These are phyloP conservation scores for Spergularia azorica DNA, from an alignment of 179 eudicot species.

Conservation along the genomic window DNA sequence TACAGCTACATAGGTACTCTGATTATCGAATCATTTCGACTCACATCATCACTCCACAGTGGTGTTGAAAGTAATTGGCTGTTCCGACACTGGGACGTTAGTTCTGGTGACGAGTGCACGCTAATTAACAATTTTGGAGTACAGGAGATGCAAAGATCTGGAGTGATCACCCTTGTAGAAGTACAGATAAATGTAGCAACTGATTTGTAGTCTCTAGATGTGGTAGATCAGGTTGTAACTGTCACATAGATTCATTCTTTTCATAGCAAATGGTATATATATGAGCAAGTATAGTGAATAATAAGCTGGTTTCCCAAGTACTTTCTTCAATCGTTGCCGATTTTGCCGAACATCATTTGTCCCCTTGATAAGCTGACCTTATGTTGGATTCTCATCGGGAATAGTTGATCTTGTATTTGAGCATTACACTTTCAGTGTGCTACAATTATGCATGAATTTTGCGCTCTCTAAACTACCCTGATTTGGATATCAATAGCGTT, in stretches of 20 bases:
- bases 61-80: slow-evolving; percentile 8
- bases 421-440: too few relatives aligned
- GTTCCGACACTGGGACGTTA: slow-evolving; percentile 14
- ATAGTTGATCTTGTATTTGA: too few relatives aligned
- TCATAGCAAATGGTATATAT: slow-evolving; percentile 21
- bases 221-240: slow-evolving; percentile 20
- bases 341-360: background rate
- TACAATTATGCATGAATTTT: too few relatives aligned
- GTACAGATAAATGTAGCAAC: slow-evolving; percentile 24
- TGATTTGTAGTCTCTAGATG: slow-evolving; percentile 23
- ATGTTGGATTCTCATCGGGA: too few relatives aligned
- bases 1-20: slow-evolving; percentile 36
- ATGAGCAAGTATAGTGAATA: slow-evolving; percentile 15
- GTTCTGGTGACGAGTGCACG: slow-evolving; percentile 6
- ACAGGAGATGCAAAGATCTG: background rate
- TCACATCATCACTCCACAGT: background rate
- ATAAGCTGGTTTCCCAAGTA: slow-evolving; percentile 23
- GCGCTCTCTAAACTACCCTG: too few relatives aligned
- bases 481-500: too few relatives aligned
- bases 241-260: slow-evolving; percentile 30
- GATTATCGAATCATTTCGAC: background rate
- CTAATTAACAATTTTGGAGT: slow-evolving; percentile 15
- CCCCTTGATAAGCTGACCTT: too few relatives aligned
- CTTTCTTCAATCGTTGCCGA: slow-evolving; percentile 13
- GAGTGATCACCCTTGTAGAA: slow-evolving; percentile 15